Base-by-base conservation (phyloP, 768 basidiomycete genomes). In the Piloderma croceum region DNA sequence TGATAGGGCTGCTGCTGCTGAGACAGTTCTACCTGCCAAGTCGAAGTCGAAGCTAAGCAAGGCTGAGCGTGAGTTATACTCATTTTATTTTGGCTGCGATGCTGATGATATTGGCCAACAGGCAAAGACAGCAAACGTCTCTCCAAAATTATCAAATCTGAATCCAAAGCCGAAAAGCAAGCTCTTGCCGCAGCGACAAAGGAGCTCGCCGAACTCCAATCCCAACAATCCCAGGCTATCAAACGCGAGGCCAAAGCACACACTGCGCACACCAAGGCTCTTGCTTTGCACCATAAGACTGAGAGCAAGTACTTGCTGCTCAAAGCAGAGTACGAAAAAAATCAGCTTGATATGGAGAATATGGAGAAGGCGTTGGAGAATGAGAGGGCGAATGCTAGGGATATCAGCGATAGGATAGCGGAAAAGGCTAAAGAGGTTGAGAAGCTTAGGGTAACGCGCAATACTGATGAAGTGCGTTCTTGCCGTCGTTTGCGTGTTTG, bases 401-500 rank as follows among this genome's bases (percentile, higher is more conserved):
- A 79, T 38, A 70, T 75, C 18, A 84, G 82, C 1, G 68, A 75
- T 37, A 73, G 71, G 49, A 63, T 89, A 39, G 71, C 78, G 37
- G 79, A 79, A 40, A 89, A 88, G 67, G 72, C 73, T n/a, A 70
- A 74, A 39, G 83, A 89, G 51, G 71, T 90, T 2, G 83, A 89
- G 48, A 70, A 71, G 46, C 56, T 89, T 38, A 65, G 84, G 22
- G 64, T 68, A 15, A 70, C 78, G 50, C 80, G 82, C 54, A 75
- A 74, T 24, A 78, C 77, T 6, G 86, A 89, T 48, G 86, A 88
- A n/a, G n/a, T n/a, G n/a, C n/a, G n/a, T n/a, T n/a, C n/a, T n/a
- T 24, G 21, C 21, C 10, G 25, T 39, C 24, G 24, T n/a, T n/a
- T n/a, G n/a, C n/a, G n/a, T n/a, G n/a, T n/a, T n/a, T n/a, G n/a